Percentiles rank a stretch among this genome's conserved stretches.
phyloP scores from a whole-genome alignment of 2,329 filamentous ascomycete genomes.

The Monosporascus ibericus region DNA sequence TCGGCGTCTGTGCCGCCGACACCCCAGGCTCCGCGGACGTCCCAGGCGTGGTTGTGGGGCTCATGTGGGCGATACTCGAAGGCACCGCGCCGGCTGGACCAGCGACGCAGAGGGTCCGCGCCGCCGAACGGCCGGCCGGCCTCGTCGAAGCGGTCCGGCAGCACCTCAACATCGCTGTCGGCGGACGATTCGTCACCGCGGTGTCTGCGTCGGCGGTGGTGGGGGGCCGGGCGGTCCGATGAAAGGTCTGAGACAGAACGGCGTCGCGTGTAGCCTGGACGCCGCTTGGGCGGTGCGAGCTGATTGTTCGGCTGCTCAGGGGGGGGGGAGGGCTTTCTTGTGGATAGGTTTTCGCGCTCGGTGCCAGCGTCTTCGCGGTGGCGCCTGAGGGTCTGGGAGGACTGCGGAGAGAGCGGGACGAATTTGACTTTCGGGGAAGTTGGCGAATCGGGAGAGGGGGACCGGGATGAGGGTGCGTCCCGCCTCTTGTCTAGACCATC shows the following conservation, averaged over 20 bases:
- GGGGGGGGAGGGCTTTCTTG: neutral
- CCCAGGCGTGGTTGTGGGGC: neutral
- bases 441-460: slow-evolving; percentile 2
- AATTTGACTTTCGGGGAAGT: slow-evolving; percentile 19
- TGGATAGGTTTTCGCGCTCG: slow-evolving; percentile 1
- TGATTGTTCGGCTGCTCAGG: neutral
- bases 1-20: slow-evolving; percentile 8
- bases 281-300: neutral
- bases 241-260: slow-evolving; percentile 19
- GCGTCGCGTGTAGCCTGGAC: slow-evolving; percentile 7
- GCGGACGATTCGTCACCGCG: slow-evolving; percentile 6
- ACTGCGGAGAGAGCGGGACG: slow-evolving; percentile 24
- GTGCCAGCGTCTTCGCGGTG: slow-evolving; percentile 13
- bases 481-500: neutral
- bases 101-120: slow-evolving; percentile 1
- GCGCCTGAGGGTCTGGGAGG: slow-evolving; percentile 20
- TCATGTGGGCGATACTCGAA: slow-evolving; percentile 16
- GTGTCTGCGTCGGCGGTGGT: slow-evolving; percentile 4
- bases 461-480: neutral
- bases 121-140: slow-evolving; percentile 16
- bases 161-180: slow-evolving; percentile 19
- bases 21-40: slow-evolving; percentile 5
- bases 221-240: slow-evolving; percentile 8
- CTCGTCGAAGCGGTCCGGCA: slow-evolving; percentile 26
- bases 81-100: slow-evolving; percentile 9